A percentile compares a stretch with the other conserved stretches of the same genome.
Evolutionary conservation across 768 basidiomycete species (phyloP).

Genomic region (Fomitopsis serialis): DNA sequence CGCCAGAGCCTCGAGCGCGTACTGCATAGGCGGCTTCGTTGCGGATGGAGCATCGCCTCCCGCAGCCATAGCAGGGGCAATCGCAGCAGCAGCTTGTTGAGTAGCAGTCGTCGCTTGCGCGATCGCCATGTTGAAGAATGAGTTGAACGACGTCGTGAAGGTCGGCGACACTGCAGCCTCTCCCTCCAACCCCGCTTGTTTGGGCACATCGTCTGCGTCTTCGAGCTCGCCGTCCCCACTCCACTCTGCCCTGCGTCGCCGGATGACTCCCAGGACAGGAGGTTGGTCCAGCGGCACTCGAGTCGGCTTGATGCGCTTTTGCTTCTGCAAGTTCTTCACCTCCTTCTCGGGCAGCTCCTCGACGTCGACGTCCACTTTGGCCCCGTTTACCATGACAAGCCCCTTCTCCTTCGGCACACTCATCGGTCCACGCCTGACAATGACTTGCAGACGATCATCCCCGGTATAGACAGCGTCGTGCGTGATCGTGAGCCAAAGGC

Average conservation of each 20-base stretch:
- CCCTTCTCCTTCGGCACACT: slow-evolving; percentile 69
- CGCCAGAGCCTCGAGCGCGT: slow-evolving; percentile 75
- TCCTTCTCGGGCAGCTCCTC: slow-evolving; percentile 87
- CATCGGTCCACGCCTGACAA: slow-evolving; percentile 67
- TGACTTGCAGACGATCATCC: slow-evolving; percentile 68
- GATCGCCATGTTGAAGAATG: slow-evolving; percentile 70
- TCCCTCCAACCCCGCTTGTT: slow-evolving; percentile 1
- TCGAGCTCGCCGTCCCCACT: slow-evolving; percentile 42
- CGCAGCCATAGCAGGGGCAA: slow-evolving; percentile 48
- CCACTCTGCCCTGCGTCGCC: slow-evolving; percentile 70
- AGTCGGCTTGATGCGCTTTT: slow-evolving; percentile 80
- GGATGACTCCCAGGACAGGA: slow-evolving; percentile 67
- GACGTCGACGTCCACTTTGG: slow-evolving; percentile 76
- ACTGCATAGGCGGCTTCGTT: slow-evolving; percentile 68
- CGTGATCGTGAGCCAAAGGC: slow-evolving; percentile 88
- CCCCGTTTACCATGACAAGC: slow-evolving; percentile 84
- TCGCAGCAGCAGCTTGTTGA: slow-evolving; percentile 73
- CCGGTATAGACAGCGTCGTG: slow-evolving; percentile 78
- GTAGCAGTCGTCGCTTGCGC: slow-evolving; percentile 71
- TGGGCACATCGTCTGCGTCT: slow-evolving; percentile 9
- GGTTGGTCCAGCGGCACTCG: slow-evolving; percentile 94
- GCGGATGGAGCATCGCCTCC: slow-evolving; percentile 44
- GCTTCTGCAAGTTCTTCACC: slow-evolving; percentile 74
- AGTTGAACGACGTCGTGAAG: slow-evolving; percentile 63
- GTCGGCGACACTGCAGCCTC: slow-evolving; percentile 47